These are phyloP conservation scores for Nicotiana otophora DNA, from an alignment of 257 asterid species.

Conservation along the genomic window DNA sequence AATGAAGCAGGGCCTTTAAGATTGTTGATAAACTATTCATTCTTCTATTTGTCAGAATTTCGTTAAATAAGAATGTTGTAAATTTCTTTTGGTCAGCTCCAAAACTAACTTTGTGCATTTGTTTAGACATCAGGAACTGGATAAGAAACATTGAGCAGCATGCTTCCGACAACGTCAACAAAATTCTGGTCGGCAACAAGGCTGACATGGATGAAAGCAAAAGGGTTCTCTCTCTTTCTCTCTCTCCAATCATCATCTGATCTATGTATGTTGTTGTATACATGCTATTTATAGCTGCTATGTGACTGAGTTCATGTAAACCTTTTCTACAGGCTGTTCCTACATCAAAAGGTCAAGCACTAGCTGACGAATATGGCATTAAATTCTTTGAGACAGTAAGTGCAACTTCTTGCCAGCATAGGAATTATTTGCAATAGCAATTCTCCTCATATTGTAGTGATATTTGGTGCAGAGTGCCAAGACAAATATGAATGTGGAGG, in stretches of 20 bases:
- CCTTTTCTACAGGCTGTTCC: constrained; percentile 67
- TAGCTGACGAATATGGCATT: constrained; percentile 92
- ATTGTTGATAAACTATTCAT: not conserved
- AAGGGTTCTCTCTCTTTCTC: constrained; percentile 34
- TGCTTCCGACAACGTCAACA: constrained; percentile 71
- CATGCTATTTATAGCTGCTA: constrained; percentile 5
- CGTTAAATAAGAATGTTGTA: not conserved
- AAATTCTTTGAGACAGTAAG: constrained; percentile 95
- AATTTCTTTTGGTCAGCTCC: not conserved
- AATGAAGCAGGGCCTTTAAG: not conserved
- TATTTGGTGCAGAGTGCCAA: constrained; percentile 71
- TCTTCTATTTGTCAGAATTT: not conserved
- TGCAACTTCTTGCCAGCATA: constrained; percentile 14
- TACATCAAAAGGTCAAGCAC: constrained; percentile 91
- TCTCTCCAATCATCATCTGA: not conserved
- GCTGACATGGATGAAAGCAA: constrained; percentile 79
- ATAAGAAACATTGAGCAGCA: constrained; percentile 70
- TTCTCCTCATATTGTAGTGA: constrained; percentile 14
- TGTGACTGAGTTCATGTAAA: constrained; percentile 3
- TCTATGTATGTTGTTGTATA: constrained; percentile 4
- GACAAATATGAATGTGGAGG: constrained; percentile 93
- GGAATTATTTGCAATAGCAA: not conserved
- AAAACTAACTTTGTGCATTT: not conserved
- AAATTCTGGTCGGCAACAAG: constrained; percentile 66
- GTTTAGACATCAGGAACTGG: constrained; percentile 64